Evolutionary conservation across 257 asterid genomes (phyloP).

Genomic region (Jasminum sambac): DNA sequence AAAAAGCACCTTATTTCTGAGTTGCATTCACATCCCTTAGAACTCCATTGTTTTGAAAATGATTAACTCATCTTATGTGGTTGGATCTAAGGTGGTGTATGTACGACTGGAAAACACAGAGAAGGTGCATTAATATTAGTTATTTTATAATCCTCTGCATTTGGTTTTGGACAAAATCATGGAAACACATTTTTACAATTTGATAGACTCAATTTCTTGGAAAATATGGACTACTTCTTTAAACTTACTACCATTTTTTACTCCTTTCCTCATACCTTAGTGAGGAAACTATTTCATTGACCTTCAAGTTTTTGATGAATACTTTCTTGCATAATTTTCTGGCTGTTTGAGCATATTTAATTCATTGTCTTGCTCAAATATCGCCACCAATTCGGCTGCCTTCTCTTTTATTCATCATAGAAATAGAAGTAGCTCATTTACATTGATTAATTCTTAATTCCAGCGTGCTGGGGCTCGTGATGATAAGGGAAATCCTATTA

Average conservation of each 20-base stretch:
- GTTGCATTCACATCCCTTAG: not conserved
- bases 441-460: constrained; percentile 24
- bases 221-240: not conserved
- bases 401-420: not conserved
- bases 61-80: not conserved
- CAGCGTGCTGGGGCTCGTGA: constrained; percentile 94
- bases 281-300: not conserved
- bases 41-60: not conserved
- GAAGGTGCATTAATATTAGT: not conserved
- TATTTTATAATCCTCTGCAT: not conserved
- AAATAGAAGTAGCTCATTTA: constrained; percentile 6
- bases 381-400: not conserved
- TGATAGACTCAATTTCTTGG: not conserved
- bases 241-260: not conserved
- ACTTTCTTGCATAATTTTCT: not conserved
- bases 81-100: not conserved
- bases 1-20: not conserved
- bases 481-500: constrained; percentile 84
- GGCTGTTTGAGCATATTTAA: not conserved
- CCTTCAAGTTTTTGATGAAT: not conserved
- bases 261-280: not conserved
- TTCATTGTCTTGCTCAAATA: not conserved
- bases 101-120: not conserved
- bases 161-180: not conserved
- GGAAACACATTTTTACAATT: not conserved